Evolutionary conservation across 768 basidiomycete species (phyloP), one percentile per base, ranked within the genome.

Genomic region (Artomyces pyxidatus): DNA sequence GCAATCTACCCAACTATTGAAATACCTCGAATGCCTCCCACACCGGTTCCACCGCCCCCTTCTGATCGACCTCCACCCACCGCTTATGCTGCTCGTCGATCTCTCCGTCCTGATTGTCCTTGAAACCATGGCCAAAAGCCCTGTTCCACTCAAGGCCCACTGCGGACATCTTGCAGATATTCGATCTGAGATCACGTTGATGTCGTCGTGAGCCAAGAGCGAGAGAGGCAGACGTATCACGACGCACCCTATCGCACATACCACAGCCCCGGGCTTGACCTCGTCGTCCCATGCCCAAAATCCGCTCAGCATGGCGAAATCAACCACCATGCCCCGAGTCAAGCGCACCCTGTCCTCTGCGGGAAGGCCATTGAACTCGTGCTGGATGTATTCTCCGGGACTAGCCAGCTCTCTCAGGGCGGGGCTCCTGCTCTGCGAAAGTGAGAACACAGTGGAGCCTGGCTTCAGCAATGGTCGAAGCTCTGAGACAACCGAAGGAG

Each of bases 41-140:
- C 6, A 71, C 63, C 10, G 83, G 84, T 26, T 71, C 55, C 37
- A 81, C 60, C n/a, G 44, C 55, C 0, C 79, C 83, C 42, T 72
- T 71, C 53, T 75, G 64, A 57, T 86, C 84, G n/a, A 85, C 68
- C 41, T 86, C 84, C 2, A 83, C 65, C 84, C 84, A 85, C 11
- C 72, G 67, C 58, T 72, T 73, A 21, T 57, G 56, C 17, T 65
- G 59, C 22, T 72, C 57, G 53, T 81, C 76, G 14, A 77, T 65
- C 19, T 64, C 50, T 12, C 80, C 81, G 64, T 65, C 65, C 2
- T 62, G 22, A 41, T 62, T 47, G 25, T 62, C 59, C 11, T 45
- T 47, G 17, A 52, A 69, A 11, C 77, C 70, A 17, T 68, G 60
- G 1, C 81, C 82, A 56, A 85, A 85, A 0, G 83, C 78, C 22